A percentile compares a stretch with the other conserved stretches of the same genome.
phyloP scores from a whole-genome alignment of 1,284 basidiomycete genomes.

The Sanghuangporus sanghuang region DNA sequence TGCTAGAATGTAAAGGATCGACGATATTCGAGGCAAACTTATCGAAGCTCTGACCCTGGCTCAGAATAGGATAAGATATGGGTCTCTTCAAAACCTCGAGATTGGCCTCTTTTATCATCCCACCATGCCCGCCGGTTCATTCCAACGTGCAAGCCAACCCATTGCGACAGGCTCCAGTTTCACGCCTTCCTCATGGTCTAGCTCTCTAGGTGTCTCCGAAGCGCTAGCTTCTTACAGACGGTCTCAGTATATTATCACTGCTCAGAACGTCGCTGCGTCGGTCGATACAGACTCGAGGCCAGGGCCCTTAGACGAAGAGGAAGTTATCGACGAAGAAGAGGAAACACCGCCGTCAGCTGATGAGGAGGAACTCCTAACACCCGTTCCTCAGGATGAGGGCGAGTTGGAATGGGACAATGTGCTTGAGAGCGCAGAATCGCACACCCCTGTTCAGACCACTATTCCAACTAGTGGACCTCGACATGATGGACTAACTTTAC shows the following conservation, averaged over 20 bases:
- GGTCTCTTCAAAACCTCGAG: too few relatives aligned
- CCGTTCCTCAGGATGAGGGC: slow-evolving; percentile 24
- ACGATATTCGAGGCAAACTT: not conserved
- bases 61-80: too few relatives aligned
- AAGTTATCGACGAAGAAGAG: slow-evolving; percentile 18
- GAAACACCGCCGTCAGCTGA: slow-evolving; percentile 27
- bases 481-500: not conserved
- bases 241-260: slow-evolving; percentile 55
- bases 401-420: slow-evolving; percentile 44
- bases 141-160: not conserved
- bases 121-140: not conserved
- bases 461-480: not conserved
- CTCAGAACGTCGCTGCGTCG: slow-evolving; percentile 48
- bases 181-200: slow-evolving; percentile 44
- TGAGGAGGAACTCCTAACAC: slow-evolving; percentile 20
- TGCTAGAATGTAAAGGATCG: not conserved
- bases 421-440: slow-evolving; percentile 8
- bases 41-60: not conserved
- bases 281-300: slow-evolving; percentile 34
- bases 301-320: slow-evolving; percentile 33
- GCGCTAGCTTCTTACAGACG: slow-evolving; percentile 49
- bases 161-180: slow-evolving; percentile 35
- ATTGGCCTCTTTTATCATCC: not conserved
- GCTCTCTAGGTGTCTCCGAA: slow-evolving; percentile 49
- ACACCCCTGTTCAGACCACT: not conserved